These are phyloP conservation scores for Stephanodiscus minutulus DNA, from an alignment of 108 stramenopile genomes.

Conservation along the genomic window DNA sequence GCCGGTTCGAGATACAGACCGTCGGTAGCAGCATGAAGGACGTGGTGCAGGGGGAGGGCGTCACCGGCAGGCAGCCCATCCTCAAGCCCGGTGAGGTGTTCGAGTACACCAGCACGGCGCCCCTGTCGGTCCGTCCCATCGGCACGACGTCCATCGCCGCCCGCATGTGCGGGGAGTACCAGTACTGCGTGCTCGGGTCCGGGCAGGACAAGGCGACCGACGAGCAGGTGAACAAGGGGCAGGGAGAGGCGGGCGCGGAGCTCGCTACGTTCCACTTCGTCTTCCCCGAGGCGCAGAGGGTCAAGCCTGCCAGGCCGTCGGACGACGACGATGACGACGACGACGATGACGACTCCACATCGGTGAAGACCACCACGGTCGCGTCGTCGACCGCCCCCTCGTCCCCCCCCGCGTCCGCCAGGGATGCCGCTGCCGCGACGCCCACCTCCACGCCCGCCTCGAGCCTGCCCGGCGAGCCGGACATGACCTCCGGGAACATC, in stretches of 20 bases:
- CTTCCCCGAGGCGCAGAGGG: conserved; percentile 87
- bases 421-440: conserved; percentile 20
- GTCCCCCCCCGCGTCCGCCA: conserved; percentile 24
- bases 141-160: conserved; percentile 85
- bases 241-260: conserved; percentile 73
- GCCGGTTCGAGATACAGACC: conserved; percentile 92
- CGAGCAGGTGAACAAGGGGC: conserved; percentile 70
- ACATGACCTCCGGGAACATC: conserved; percentile 83
- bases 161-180: conserved; percentile 65
- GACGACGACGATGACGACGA: conserved; percentile 85
- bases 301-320: conserved; percentile 64
- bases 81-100: conserved; percentile 88
- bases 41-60: conserved; percentile 90
- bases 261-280: conserved; percentile 84
- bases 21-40: conserved; percentile 86
- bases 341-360: conserved; percentile 64
- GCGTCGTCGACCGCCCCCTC: conserved; percentile 30
- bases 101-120: conserved; percentile 91
- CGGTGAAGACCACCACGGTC: conserved; percentile 24
- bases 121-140: conserved; percentile 77
- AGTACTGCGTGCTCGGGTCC: conserved; percentile 62
- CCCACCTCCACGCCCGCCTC: conserved; percentile 51
- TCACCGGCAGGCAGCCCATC: conserved; percentile 84
- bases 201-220: conserved; percentile 76
- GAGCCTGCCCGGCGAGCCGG: conserved; percentile 78